Conservation (phyloP, 129 eudicot genomes). For the Logfia minima region DNA sequence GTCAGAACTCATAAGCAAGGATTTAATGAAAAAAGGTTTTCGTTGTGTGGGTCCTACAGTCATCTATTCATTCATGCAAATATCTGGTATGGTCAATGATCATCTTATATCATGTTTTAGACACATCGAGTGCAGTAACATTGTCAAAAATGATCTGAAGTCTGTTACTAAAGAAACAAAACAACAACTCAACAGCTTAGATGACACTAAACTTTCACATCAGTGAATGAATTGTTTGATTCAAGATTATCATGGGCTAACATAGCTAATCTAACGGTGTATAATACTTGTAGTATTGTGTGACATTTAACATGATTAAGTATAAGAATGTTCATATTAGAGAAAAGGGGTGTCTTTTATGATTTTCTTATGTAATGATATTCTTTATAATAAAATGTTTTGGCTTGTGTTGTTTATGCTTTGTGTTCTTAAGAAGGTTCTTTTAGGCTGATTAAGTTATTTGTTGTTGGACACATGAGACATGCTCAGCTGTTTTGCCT, state of each 20-base stretch:
- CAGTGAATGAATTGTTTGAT: conserved; percentile 16
- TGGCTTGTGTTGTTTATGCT: conserved; percentile 28
- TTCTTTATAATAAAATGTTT: conserved; percentile 23
- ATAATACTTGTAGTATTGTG: conserved; percentile 18
- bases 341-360: conserved; percentile 13
- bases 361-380: conserved; percentile 16
- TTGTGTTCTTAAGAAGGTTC: conserved; percentile 13
- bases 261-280: conserved; percentile 21
- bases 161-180: conserved; percentile 25
- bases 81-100: conserved; percentile 73
- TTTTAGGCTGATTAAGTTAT: conserved; percentile 16
- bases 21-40: conserved; percentile 74
- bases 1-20: conserved; percentile 79
- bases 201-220: conserved; percentile 20
- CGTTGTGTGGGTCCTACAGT: conserved; percentile 78
- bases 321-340: conserved; percentile 32
- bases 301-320: conserved; percentile 23
- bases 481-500: conserved; percentile 38
- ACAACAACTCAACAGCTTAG: conserved; percentile 10
- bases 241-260: conserved; percentile 25
- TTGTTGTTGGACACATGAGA: conserved; percentile 26
- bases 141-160: conserved; percentile 19
- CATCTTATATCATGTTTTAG: conserved; percentile 76
- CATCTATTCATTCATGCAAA: conserved; percentile 85
- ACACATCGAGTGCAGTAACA: conserved; percentile 53